Evolutionary conservation across 768 basidiomycete genomes (phyloP).

Genomic region (Agrocybe chaxingu): DNA sequence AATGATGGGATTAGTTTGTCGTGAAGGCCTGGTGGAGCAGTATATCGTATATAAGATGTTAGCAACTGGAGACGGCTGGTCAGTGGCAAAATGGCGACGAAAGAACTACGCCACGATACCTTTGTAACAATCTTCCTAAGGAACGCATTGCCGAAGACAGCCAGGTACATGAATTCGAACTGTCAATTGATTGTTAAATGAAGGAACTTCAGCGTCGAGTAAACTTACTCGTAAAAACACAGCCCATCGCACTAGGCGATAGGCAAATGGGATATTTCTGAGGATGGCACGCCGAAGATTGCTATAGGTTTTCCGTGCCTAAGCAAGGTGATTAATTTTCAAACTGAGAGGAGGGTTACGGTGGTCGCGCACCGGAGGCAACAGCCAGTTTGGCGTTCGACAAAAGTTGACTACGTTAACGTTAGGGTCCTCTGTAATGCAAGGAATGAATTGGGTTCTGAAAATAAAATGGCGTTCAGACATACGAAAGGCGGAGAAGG

Average conservation of each 20-base stretch:
- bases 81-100: neutral
- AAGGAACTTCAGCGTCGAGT: neutral
- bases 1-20: slow-evolving; percentile 45
- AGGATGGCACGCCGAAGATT: slow-evolving; percentile 8
- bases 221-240: slow-evolving; percentile 13
- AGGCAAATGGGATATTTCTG: slow-evolving; percentile 6
- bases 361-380: slow-evolving; percentile 35
- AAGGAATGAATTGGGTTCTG: slow-evolving; percentile 51
- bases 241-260: slow-evolving; percentile 10
- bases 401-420: slow-evolving; percentile 46
- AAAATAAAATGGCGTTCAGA: neutral
- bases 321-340: neutral
- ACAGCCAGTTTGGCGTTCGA: slow-evolving; percentile 47
- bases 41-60: slow-evolving; percentile 31
- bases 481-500: slow-evolving; percentile 1
- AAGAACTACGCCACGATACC: neutral
- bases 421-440: slow-evolving; percentile 36
- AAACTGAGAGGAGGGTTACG: too few relatives aligned
- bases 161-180: slow-evolving; percentile 11
- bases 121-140: slow-evolving; percentile 6
- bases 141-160: slow-evolving; percentile 4
- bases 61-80: slow-evolving; percentile 10
- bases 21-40: slow-evolving; percentile 41
- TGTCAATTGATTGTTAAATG: neutral
- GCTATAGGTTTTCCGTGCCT: slow-evolving; percentile 16